These are phyloP conservation scores for Wickerhamomyces mucosus DNA, from an alignment of 805 yeast species.

Conservation along the genomic window DNA sequence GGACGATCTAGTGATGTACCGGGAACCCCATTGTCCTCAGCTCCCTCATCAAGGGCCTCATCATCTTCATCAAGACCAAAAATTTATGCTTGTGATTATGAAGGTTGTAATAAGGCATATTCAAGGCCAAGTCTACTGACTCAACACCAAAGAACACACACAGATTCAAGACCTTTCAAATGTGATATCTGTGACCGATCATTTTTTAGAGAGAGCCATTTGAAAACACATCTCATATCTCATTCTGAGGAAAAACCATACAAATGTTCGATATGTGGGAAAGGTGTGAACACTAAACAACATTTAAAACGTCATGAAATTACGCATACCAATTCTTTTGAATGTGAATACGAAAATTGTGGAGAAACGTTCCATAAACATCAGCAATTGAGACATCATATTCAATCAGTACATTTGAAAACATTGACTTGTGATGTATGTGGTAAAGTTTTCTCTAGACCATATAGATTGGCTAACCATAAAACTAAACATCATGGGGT, in stretches of 20 bases:
- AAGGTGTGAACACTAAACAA: conserved; percentile 74
- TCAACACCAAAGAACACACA: conserved; percentile 74
- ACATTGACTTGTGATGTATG: conserved; percentile 53
- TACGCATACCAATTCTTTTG: conserved; percentile 63
- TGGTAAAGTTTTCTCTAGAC: conserved; percentile 52
- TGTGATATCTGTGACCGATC: conserved; percentile 59
- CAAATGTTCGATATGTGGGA: conserved; percentile 65
- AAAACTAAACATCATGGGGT: conserved; percentile 55
- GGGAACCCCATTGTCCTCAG: conserved; percentile 4
- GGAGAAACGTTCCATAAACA: conserved; percentile 60
- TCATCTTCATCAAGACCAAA: conserved; percentile 41
- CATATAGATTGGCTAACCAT: conserved; percentile 59
- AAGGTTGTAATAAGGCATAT: conserved; percentile 68
- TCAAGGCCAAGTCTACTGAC: conserved; percentile 73
- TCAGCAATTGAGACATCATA: conserved; percentile 68
- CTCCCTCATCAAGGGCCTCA: conserved; percentile 20
- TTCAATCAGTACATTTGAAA: conserved; percentile 48
- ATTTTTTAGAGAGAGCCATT: conserved; percentile 72
- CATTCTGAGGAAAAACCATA: conserved; percentile 63
- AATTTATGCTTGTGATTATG: conserved; percentile 50
- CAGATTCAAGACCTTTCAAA: conserved; percentile 65
- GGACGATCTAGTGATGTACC: conserved; percentile 1
- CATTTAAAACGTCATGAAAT: conserved; percentile 77
- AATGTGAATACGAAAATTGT: conserved; percentile 57
- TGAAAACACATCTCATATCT: conserved; percentile 61